phyloP scores from a whole-genome alignment of 2,329 filamentous ascomycete genomes.

The Diaporthe aspalathi region DNA sequence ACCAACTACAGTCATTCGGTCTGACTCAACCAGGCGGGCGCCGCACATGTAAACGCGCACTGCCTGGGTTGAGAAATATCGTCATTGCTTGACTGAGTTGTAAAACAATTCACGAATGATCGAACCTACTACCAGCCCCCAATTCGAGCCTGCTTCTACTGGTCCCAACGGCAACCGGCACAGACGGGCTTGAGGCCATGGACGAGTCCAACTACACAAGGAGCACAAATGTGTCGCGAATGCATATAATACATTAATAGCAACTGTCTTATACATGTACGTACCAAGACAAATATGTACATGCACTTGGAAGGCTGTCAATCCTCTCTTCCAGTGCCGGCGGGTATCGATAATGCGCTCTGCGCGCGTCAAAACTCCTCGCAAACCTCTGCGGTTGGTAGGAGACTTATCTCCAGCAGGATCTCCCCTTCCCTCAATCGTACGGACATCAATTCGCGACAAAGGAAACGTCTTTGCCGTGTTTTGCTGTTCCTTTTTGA shows the following conservation, averaged over 20 bases:
- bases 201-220: not conserved
- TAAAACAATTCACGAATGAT: not conserved
- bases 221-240: not conserved
- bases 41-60: not conserved
- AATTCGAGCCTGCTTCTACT: not conserved
- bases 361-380: slow-evolving; percentile 35
- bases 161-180: not conserved
- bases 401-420: slow-evolving; percentile 12
- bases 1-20: not conserved
- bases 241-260: slow-evolving; percentile 35
- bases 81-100: not conserved
- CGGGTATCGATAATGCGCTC: slow-evolving; percentile 35
- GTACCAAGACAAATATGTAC: slow-evolving; percentile 27
- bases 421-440: not conserved
- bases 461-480: slow-evolving; percentile 28
- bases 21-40: slow-evolving; percentile 6
- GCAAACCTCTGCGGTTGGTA: not conserved
- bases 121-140: not conserved
- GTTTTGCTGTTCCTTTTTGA: not conserved
- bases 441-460: slow-evolving; percentile 3
- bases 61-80: too few relatives aligned
- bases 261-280: slow-evolving; percentile 32
- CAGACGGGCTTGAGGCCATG: not conserved
- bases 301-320: slow-evolving; percentile 26
- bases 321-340: slow-evolving; percentile 27